Evolutionary conservation across 495 filamentous ascomycete genomes (phyloP).

Genomic region (Letharia columbiana): DNA sequence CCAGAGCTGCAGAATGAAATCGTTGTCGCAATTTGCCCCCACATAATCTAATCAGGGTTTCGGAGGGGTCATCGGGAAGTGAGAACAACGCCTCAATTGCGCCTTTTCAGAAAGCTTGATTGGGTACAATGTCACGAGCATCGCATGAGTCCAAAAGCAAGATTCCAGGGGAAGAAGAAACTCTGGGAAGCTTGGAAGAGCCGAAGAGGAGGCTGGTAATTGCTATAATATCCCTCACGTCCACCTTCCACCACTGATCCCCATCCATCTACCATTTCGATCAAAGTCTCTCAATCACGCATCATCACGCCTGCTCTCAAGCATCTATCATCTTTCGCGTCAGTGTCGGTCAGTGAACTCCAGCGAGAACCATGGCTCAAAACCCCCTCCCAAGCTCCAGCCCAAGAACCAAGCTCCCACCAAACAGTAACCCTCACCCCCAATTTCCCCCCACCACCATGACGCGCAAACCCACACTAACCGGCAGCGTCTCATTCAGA

Average conservation of each 20-base stretch:
- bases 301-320: not conserved
- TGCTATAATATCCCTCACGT: not conserved
- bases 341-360: constrained; percentile 4
- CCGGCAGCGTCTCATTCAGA: constrained; percentile 7
- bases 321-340: not conserved
- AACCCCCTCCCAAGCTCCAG: constrained; percentile 18
- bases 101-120: not conserved
- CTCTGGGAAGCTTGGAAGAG: not conserved
- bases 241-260: not conserved
- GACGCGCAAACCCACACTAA: constrained; percentile 6
- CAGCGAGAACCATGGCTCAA: constrained; percentile 14
- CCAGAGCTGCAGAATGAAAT: not conserved
- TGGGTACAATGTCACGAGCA: not conserved
- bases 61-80: not conserved
- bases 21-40: not conserved
- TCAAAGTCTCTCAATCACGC: not conserved
- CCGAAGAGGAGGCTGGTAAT: not conserved
- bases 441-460: not conserved
- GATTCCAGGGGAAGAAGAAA: not conserved
- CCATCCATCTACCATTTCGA: not conserved
- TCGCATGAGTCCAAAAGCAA: not conserved
- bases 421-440: constrained; percentile 15
- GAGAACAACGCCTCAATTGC: not conserved
- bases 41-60: not conserved
- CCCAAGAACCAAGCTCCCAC: constrained; percentile 21